phyloP scores from a whole-genome alignment of 176 grass and related monocot genomes.

The Rhynchospora tenuis region DNA sequence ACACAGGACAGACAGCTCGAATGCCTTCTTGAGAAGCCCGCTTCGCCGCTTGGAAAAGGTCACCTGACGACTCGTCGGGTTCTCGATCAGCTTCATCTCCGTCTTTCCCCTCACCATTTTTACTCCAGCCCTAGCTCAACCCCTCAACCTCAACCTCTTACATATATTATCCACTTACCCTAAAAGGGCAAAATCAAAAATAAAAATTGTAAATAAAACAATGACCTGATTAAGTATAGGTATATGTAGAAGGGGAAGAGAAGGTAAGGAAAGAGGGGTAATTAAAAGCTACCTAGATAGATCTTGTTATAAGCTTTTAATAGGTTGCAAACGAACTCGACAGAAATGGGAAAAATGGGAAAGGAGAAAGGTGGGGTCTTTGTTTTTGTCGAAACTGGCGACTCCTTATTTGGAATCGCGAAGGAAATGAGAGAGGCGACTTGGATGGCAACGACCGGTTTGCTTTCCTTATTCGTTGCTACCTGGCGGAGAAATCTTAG shows the following conservation, averaged over 20 bases:
- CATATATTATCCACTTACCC: background rate
- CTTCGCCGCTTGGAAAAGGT: constrained; percentile 25
- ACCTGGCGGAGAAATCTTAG: constrained; percentile 4
- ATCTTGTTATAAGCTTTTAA: background rate
- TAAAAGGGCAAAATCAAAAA: background rate
- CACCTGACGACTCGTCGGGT: constrained; percentile 24
- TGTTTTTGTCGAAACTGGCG: background rate
- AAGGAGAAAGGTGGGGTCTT: constrained; percentile 1
- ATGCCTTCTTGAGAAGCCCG: constrained; percentile 23
- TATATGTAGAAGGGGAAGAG: background rate
- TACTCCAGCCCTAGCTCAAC: background rate
- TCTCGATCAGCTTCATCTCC: constrained; percentile 24
- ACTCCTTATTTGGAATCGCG: background rate
- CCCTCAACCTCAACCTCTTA: background rate
- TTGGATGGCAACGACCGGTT: background rate
- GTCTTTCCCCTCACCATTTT: constrained; percentile 29
- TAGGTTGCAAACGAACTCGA: background rate
- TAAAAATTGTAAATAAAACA: background rate
- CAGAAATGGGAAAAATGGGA: constrained; percentile 12
- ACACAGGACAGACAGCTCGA: constrained; percentile 16
- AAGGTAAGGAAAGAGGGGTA: background rate
- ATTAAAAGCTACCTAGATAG: background rate
- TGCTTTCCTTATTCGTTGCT: constrained; percentile 21
- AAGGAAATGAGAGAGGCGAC: background rate
- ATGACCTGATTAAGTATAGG: too few relatives aligned